Conservation (phyloP, 1,284 basidiomycete genomes). For the Cutaneotrichosporon cutaneum region DNA sequence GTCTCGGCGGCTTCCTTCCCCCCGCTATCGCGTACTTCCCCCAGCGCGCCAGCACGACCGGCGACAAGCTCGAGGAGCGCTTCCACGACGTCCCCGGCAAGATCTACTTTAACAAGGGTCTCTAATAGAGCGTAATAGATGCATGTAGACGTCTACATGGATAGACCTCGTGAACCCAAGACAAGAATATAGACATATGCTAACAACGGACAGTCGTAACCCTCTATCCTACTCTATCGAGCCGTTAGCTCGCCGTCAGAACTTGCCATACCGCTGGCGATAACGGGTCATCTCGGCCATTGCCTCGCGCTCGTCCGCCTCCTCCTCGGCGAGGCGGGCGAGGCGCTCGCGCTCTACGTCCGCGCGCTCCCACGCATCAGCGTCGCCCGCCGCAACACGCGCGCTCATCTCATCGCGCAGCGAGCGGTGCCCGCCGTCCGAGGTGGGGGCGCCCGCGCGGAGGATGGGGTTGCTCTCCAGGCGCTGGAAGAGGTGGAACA, state of each 20-base stretch:
- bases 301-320: slow-evolving; percentile 45
- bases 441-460: slow-evolving; percentile 37
- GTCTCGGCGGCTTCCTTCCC: slow-evolving; percentile 57
- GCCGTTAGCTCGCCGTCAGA: too few relatives aligned
- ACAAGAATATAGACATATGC: not conserved
- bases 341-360: slow-evolving; percentile 35
- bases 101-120: slow-evolving; percentile 59
- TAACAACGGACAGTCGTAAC: not conserved
- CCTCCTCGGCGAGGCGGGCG: slow-evolving; percentile 36
- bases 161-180: not conserved
- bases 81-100: slow-evolving; percentile 45
- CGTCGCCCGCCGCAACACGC: slow-evolving; percentile 64
- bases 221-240: not conserved
- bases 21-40: slow-evolving; percentile 61
- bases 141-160: not conserved
- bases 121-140: slow-evolving; percentile 34
- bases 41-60: slow-evolving; percentile 52
- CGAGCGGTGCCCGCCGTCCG: slow-evolving; percentile 25
- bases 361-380: slow-evolving; percentile 33
- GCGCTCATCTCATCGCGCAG: slow-evolving; percentile 63
- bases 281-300: slow-evolving; percentile 43
- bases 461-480: slow-evolving; percentile 65
- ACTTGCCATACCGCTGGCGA: not conserved
- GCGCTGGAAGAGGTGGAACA: slow-evolving; percentile 84
- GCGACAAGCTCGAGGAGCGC: slow-evolving; percentile 50